Evolutionary conservation across 1,139 yeast genomes (phyloP).

Genomic region (Trichomonascaceae sp.): DNA sequence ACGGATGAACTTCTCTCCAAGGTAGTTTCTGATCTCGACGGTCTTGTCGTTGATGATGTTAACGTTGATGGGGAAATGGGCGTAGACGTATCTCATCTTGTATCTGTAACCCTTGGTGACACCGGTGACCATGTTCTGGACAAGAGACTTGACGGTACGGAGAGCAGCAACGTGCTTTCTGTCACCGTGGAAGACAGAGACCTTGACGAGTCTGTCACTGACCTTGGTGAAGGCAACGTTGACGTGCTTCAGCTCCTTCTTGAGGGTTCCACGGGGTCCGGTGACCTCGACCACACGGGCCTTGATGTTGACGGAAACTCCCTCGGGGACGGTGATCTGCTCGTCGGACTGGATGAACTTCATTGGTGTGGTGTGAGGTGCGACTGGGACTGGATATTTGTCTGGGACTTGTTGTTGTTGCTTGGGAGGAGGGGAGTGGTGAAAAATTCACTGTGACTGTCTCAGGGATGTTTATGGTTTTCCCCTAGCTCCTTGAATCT

Average conservation of each 20-base stretch:
- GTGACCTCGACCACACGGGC: slow-evolving; percentile 83
- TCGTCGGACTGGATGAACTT: slow-evolving; percentile 95
- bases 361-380: slow-evolving; percentile 33
- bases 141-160: slow-evolving; percentile 95
- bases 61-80: slow-evolving; percentile 99
- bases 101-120: slow-evolving; percentile 98
- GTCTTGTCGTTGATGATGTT: slow-evolving; percentile 71
- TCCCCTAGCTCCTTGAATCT: no score
- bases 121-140: slow-evolving; percentile 93
- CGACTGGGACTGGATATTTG: not conserved
- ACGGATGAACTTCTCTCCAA: slow-evolving; percentile 98
- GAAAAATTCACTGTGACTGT: no score
- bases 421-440: no score
- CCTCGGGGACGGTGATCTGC: slow-evolving; percentile 85
- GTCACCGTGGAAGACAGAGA: slow-evolving; percentile 97
- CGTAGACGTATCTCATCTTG: slow-evolving; percentile 99
- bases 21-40: slow-evolving; percentile 97
- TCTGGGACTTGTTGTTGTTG: no score
- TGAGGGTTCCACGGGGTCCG: slow-evolving; percentile 97
- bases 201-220: slow-evolving; percentile 59
- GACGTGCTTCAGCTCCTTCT: slow-evolving; percentile 88
- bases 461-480: no score
- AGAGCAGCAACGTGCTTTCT: slow-evolving; percentile 99
- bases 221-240: slow-evolving; percentile 84
- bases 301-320: slow-evolving; percentile 81